Base-by-base conservation (phyloP, 1,284 basidiomycete genomes). In the Marasmius oreades region DNA sequence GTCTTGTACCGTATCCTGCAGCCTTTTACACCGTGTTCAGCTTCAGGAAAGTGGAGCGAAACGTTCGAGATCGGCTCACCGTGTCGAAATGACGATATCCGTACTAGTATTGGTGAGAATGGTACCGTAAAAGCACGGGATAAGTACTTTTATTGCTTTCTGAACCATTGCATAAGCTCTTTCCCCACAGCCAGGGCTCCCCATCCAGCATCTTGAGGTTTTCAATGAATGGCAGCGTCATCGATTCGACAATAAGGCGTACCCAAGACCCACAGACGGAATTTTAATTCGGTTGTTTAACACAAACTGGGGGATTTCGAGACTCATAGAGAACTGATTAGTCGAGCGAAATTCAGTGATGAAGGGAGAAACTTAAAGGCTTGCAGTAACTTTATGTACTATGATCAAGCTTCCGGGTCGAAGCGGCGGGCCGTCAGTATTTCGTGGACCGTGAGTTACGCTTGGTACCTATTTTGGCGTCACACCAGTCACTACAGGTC, bases 191-290 rank as follows among this genome's bases (percentile, higher is more conserved):
- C 74, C 74, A 28, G 62, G 59, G 2, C 31, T 52, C 20, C 75
- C 75, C 73, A 78, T 76, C 74, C 75, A 78, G 56, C 74, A 77
- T n/a, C 75, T 75, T 50, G 5, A 33, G n/a, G 24, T 24, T n/a
- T n/a, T 48, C 22, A 14, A 54, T 23, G 7, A 26, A 18, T 33
- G n/a, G 18, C 20, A 53, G 44, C 12, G 39, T 26, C 39, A 16
- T 18, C 23, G 36, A 8, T 6, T 45, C 39, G 31, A 23, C n/a
- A 48, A 16, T 7, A 51, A 14, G 34, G 26, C 55, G 18, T 52
- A 75, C 73, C 74, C 74, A 58, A 76, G 59, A 6, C 74, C 75
- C 42, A 76, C 58, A 10, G 71, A 62, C 23, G 75, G 76, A 14
- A 77, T 72, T 50, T 62, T 67, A 1, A 61, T 61, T n/a, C 73